A percentile compares a stretch with the other conserved stretches of the same genome.
phyloP scores from a whole-genome alignment of 805 yeast species.

The Schwanniomyces pseudopolymorphus region DNA sequence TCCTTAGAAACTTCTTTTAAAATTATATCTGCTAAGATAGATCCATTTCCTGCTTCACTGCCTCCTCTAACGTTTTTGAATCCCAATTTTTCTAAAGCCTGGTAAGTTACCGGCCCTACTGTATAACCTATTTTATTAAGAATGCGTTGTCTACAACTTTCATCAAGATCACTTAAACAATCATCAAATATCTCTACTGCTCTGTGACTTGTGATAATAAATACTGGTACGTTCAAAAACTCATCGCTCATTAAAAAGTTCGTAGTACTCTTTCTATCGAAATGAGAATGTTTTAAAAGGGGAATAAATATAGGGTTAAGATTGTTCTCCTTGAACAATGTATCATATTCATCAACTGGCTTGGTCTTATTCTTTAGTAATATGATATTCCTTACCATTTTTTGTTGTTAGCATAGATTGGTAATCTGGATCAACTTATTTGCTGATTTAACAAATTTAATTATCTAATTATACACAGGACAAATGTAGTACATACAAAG shows the following conservation, averaged over 20 bases:
- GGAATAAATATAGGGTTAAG: slow-evolving; percentile 65
- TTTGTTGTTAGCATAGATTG: neutral
- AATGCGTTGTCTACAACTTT: slow-evolving; percentile 22
- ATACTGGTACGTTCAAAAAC: slow-evolving; percentile 45
- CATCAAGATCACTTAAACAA: slow-evolving; percentile 31
- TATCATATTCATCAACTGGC: slow-evolving; percentile 67
- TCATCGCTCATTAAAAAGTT: slow-evolving; percentile 42
- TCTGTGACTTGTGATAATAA: slow-evolving; percentile 86
- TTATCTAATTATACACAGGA: neutral
- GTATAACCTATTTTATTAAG: slow-evolving; percentile 65
- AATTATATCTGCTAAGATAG: slow-evolving; percentile 63
- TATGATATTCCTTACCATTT: slow-evolving; percentile 31
- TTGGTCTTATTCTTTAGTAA: slow-evolving; percentile 71
- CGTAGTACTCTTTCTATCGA: slow-evolving; percentile 46
- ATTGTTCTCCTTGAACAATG: slow-evolving; percentile 32
- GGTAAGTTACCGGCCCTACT: slow-evolving; percentile 87
- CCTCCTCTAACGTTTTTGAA: slow-evolving; percentile 74
- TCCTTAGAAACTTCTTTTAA: slow-evolving; percentile 30
- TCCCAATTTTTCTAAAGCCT: slow-evolving; percentile 58
- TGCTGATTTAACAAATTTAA: neutral
- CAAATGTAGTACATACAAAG: neutral
- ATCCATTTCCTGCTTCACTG: slow-evolving; percentile 76
- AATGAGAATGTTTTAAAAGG: slow-evolving; percentile 62
- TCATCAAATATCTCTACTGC: slow-evolving; percentile 78
- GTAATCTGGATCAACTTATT: neutral